Base-by-base conservation (phyloP, 148 eudicot species). In the Simmondsia chinensis region DNA sequence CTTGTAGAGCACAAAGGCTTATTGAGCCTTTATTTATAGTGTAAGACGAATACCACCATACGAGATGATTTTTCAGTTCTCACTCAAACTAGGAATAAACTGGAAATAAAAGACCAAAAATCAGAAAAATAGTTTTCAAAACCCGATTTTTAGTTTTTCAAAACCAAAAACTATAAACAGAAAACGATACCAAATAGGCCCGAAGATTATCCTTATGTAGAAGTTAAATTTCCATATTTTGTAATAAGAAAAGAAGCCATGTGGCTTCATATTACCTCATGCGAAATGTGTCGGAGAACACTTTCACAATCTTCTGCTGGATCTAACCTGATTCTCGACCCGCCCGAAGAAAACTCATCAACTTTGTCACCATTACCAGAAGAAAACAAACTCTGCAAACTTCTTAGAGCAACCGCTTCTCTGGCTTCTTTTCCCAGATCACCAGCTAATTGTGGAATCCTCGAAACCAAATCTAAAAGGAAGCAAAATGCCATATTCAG, bases 381-480 rank as follows among this genome's bases (percentile, higher is more conserved):
- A 31, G 57, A 42, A 58, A 31, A 50, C 9, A 83, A 52, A 17
- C 43, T 52, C 65, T 83, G 87, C 65, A 87, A 57, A 46, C 75
- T 56, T 61, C 76, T 79, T 52, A 74, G 60, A 22, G 65, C 69
- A 32, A 68, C 49, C 55, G 53, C 43, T 60, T 79, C 94, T 46
- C 54, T 70, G 0, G 73, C 81, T 71, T 69, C 62, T 48, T 48
- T 71, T 10, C 71, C 81, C 18, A 55, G 22, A 48, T 63, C 52
- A 33, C 56, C 65, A 28, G 52, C 42, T 13, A 63, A 33, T 16
- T 55, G 55, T 12, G 82, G 84, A 14, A 56, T 43, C 59, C 27
- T 56, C 16, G 52, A 46, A 37, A 71, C 37, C 74, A 83, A 71
- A 45, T 64, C 94, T 83, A 41, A 21, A 45, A 39, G n/a, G 1